phyloP scores from a whole-genome alignment of 768 basidiomycete species.

The Pleurotus djamor region DNA sequence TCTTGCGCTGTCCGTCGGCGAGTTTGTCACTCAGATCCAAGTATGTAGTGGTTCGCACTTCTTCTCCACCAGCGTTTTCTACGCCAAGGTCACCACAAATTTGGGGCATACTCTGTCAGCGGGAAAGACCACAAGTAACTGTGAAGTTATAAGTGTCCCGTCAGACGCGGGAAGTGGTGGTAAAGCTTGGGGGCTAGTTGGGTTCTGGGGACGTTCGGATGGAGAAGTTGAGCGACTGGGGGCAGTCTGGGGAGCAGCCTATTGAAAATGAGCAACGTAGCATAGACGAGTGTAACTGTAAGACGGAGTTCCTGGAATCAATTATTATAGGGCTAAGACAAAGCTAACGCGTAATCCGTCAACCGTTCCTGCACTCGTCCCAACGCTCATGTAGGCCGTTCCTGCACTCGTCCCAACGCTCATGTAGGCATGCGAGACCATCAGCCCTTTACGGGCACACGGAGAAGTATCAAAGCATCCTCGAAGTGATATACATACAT shows the following conservation, averaged over 20 bases:
- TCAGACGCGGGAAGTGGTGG: constrained; percentile 23
- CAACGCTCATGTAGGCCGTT: no score
- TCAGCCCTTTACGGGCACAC: no score
- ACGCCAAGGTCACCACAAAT: constrained; percentile 24
- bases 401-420: no score
- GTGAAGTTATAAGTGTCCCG: constrained; percentile 22
- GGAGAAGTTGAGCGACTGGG: constrained; percentile 22
- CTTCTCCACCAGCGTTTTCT: constrained; percentile 28
- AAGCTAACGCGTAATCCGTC: no score
- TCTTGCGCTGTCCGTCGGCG: constrained; percentile 20
- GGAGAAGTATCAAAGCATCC: no score
- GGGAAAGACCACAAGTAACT: constrained; percentile 25
- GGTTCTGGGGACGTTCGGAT: constrained; percentile 27
- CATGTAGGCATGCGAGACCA: no score
- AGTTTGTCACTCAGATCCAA: constrained; percentile 18
- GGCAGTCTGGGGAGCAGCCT: constrained; percentile 27
- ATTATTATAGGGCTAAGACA: no score
- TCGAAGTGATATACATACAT: not conserved
- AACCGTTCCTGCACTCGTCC: no score
- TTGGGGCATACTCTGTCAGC: constrained; percentile 21
- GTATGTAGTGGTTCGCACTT: constrained; percentile 24
- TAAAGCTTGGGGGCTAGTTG: constrained; percentile 24
- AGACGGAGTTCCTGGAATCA: no score
- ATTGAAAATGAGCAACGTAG: constrained; percentile 9
- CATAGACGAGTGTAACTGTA: no score